These are phyloP conservation scores for Schizothecium vesticola DNA, from an alignment of 495 filamentous ascomycete genomes.

Conservation along the genomic window DNA sequence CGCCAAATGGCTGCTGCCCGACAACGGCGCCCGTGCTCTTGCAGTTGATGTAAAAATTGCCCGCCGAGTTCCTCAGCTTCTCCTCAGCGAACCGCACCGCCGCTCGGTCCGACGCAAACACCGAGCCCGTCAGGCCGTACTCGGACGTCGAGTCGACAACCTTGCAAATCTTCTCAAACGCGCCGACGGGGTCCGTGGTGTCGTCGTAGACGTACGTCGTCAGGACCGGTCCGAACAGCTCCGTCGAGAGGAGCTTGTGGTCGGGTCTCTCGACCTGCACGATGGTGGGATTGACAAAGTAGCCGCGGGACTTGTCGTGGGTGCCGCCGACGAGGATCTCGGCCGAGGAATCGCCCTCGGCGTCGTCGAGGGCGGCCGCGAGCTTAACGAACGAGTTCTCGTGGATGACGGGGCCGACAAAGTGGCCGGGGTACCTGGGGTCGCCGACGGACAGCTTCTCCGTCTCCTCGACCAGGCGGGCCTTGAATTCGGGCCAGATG, in stretches of 20 bases:
- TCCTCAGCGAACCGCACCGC: conserved; percentile 66
- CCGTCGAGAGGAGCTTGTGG: conserved; percentile 62
- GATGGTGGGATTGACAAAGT: conserved; percentile 68
- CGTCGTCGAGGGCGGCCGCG: conserved; percentile 57
- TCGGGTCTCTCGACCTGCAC: conserved; percentile 56
- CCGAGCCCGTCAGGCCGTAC: conserved; percentile 74
- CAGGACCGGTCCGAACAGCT: conserved; percentile 75
- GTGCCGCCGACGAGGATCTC: conserved; percentile 62
- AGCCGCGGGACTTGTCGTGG: conserved; percentile 63
- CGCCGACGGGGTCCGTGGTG: conserved; percentile 42
- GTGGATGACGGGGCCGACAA: conserved; percentile 78
- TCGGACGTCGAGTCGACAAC: conserved; percentile 60
- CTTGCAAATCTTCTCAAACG: conserved; percentile 51
- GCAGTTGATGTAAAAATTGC: conserved; percentile 92
- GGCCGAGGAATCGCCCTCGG: conserved; percentile 59
- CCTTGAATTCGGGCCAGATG: conserved; percentile 61
- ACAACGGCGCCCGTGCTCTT: conserved; percentile 91
- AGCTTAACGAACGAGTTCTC: conserved; percentile 66
- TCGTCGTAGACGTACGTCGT: conserved; percentile 70
- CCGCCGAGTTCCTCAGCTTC: conserved; percentile 67
- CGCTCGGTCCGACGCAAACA: conserved; percentile 69
- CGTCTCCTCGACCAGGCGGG: conserved; percentile 58
- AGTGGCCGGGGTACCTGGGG: conserved; percentile 62
- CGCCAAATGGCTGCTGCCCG: conserved; percentile 89
- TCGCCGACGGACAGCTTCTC: conserved; percentile 61